Evolutionary conservation across 2,329 filamentous ascomycete genomes (phyloP), one percentile per base, ranked within the genome.

Genomic region (Tolypocladium guangdongense): DNA sequence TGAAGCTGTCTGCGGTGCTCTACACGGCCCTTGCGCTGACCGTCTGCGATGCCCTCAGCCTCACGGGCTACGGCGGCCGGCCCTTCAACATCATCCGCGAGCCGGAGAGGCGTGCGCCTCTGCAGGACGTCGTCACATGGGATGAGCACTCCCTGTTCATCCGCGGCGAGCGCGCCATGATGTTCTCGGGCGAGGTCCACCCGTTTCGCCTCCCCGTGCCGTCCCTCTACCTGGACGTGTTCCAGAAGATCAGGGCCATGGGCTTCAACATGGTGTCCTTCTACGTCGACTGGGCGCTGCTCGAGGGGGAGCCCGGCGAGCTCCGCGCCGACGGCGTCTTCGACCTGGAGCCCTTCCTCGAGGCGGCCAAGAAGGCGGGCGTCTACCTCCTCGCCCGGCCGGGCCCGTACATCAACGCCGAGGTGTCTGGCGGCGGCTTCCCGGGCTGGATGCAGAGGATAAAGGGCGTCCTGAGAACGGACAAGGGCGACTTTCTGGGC

Each of bases 261-360:
- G 89, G 89, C 0, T 91, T 90, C 70, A 92, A 87, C 60, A 79
- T 81, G 46, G 85, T 91, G 1, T 90, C 86, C 0, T 90, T 91
- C 66, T 92, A 92, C 62, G 75, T 84, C 7, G 79, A 90, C 60
- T 95, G 88, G 89, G 86, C 85, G 3, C 71, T 92, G 2, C 67
- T 90, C 0, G 88, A 93, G 65, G 87, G 86, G 2, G 84, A 85
- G 55, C 82, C 76, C 0, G 88, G 87, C 1, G 73, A 81, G 4
- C 90, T 89, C 62, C 74, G 74, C 10, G 84, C 83, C 1, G 81
- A 88, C 2, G 88, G 87, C 0, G 76, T 90, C 18, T 88, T 91
- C 60, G 83, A 79, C 16, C 73, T 88, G 4, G 78, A 88, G 58
- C 82, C 84, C 0, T 90, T 93, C 69, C 90, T 91, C 59, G 81